Evolutionary conservation across 2,329 filamentous ascomycete genomes (phyloP).

Genomic region (Claviceps sp.): DNA sequence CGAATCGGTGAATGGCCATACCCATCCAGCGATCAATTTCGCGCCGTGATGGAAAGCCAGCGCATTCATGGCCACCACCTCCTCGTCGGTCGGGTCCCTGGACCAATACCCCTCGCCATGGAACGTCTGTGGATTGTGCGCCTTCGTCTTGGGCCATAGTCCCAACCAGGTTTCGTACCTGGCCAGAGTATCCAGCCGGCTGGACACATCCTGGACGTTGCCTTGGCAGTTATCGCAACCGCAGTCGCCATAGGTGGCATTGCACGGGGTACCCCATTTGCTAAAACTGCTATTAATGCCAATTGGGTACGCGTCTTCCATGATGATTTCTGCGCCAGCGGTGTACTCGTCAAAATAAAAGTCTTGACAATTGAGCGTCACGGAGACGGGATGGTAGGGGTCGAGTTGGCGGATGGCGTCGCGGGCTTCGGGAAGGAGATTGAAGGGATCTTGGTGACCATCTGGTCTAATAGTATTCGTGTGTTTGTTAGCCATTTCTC

Average conservation of each 20-base stretch:
- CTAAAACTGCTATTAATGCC: constrained; percentile 41
- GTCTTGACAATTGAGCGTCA: constrained; percentile 48
- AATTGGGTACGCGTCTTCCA: constrained; percentile 48
- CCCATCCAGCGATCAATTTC: constrained; percentile 30
- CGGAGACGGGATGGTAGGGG: constrained; percentile 46
- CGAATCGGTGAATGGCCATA: constrained; percentile 26
- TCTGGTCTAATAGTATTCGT: constrained; percentile 27
- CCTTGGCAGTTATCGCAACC: constrained; percentile 49
- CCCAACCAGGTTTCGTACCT: constrained; percentile 28
- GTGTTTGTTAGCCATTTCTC: too few relatives aligned
- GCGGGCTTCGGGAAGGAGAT: constrained; percentile 28
- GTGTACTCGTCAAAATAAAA: constrained; percentile 46
- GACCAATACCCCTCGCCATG: constrained; percentile 33
- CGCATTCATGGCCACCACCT: constrained; percentile 30
- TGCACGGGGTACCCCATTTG: constrained; percentile 43
- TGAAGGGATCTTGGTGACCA: constrained; percentile 40
- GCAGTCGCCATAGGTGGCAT: constrained; percentile 46
- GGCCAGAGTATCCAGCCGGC: constrained; percentile 25
- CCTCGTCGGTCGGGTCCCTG: constrained; percentile 29
- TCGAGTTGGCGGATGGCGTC: constrained; percentile 35
- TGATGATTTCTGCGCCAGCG: constrained; percentile 41
- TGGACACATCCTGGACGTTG: constrained; percentile 35
- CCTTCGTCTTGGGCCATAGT: constrained; percentile 28
- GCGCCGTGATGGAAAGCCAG: constrained; percentile 33
- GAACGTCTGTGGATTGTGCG: constrained; percentile 34